Base-by-base conservation (phyloP, 1,284 basidiomycete species). In the Cryptococcus wingfieldii region DNA sequence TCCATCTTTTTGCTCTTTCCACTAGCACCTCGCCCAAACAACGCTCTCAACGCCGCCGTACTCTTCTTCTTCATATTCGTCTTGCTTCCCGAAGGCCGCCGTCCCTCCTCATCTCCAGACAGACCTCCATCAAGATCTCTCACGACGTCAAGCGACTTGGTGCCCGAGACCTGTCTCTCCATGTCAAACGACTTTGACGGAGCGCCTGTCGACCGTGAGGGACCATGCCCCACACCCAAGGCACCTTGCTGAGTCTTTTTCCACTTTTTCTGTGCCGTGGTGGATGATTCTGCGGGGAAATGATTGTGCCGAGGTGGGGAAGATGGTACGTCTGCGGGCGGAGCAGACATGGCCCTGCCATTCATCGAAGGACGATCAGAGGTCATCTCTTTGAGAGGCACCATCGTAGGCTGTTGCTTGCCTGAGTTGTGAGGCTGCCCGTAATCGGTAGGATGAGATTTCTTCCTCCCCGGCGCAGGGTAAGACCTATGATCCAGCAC, bases 1-100 rank as follows among this genome's bases (percentile, higher is more conserved):
- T 76, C 77, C 39, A 77, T 74, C n/a, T 79, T 79, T 61, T 81
- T 78, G 5, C 71, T 68, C 56, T 79, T 78, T 41, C 72, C 67
- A 34, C 69, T 70, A 31, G 53, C 68, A n/a, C 75, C 74, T 12
- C 70, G 69, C 28, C 76, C 73, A 64, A 78, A 77, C 44, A 77
- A 54, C 8, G 67, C 70, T 47, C 72, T 69, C 14, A 77, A 51
- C 2, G 73, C 75, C 12, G 73, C 74, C 3, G 74, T 72, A 51
- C 68, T 70, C 63, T 77, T 77, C 59, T 72, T 72, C 39, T 54
- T 19, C 67, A 68, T 28, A 74, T 31, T 42, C 10, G 48, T 37
- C 38, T 41, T 50, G 9, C 48, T 34, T 0, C 64, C 72, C 0
- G 67, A 65, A 4, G 62, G 38, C 53, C 69, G 69, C 41, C 62